Evolutionary conservation across 108 stramenopile species (phyloP).

Genomic region (Stephanodiscus minutulus): DNA sequence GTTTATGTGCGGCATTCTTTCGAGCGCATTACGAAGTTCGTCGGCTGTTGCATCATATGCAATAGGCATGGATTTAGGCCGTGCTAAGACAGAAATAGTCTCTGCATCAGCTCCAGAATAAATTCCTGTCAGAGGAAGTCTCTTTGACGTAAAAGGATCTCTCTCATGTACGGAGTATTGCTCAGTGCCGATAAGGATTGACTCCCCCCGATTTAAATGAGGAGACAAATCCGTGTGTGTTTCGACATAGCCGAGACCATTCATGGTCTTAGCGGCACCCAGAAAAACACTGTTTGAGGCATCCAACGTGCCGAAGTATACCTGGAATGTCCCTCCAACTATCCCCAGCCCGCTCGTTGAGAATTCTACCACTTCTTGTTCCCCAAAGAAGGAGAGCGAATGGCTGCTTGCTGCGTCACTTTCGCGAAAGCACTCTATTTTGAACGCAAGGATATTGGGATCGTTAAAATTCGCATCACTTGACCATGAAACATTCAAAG

Average conservation of each 20-base stretch:
- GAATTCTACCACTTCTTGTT: slow-evolving; percentile 44
- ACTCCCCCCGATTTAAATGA: slow-evolving; percentile 51
- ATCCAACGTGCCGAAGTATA: slow-evolving; percentile 54
- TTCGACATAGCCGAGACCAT: slow-evolving; percentile 34
- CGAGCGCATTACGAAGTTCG: slow-evolving; percentile 69
- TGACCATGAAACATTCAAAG: slow-evolving; percentile 39
- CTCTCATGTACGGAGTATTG: slow-evolving; percentile 38
- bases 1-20: slow-evolving; percentile 64
- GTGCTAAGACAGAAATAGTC: slow-evolving; percentile 16
- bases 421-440: slow-evolving; percentile 48
- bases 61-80: slow-evolving; percentile 44
- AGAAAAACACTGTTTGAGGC: slow-evolving; percentile 34
- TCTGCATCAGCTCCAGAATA: slow-evolving; percentile 31
- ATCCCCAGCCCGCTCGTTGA: slow-evolving; percentile 44
- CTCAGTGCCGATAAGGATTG: slow-evolving; percentile 39
- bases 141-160: slow-evolving; percentile 33
- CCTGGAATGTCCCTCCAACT: slow-evolving; percentile 42
- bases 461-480: slow-evolving; percentile 41
- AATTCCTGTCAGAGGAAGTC: slow-evolving; percentile 36
- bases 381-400: slow-evolving; percentile 45
- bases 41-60: slow-evolving; percentile 47
- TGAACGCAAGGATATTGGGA: slow-evolving; percentile 40
- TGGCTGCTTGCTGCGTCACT: slow-evolving; percentile 31
- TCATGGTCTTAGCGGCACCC: slow-evolving; percentile 38
- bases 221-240: slow-evolving; percentile 53